These are phyloP conservation scores for Cymbopogon flexuosus DNA, from an alignment of 202 grass and related monocot species.

Conservation along the genomic window DNA sequence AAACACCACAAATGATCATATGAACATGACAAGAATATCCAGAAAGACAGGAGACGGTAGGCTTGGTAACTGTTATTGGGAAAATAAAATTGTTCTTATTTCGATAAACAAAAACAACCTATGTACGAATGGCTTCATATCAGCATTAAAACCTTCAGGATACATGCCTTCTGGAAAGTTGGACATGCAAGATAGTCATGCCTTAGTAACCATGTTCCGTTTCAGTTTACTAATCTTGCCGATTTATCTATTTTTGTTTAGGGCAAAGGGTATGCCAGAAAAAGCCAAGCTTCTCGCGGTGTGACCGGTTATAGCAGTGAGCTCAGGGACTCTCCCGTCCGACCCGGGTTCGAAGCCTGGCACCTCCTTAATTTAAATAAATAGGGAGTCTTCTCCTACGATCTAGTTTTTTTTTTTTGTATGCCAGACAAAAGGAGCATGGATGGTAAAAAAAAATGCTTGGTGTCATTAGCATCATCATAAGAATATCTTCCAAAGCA, in stretches of 20 bases:
- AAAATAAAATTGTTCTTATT: conserved; percentile 9
- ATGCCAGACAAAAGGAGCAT: neutral
- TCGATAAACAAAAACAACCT: neutral
- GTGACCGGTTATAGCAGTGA: too few species aligned
- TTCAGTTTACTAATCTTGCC: neutral
- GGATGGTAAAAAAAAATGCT: neutral
- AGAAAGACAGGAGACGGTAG: neutral
- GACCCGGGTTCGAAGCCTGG: too few species aligned
- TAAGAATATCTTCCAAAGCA: neutral
- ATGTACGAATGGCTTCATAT: neutral
- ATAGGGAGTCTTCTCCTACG: too few species aligned
- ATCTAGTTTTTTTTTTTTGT: too few species aligned
- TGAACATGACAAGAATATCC: neutral
- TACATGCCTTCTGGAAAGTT: neutral
- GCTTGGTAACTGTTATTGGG: conserved; percentile 1
- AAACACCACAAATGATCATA: neutral
- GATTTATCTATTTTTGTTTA: neutral
- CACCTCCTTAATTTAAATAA: too few species aligned
- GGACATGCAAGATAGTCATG: neutral
- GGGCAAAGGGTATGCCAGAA: neutral
- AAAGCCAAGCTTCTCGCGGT: neutral
- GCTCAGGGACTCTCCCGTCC: too few species aligned
- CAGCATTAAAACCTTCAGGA: neutral
- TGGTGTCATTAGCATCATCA: neutral
- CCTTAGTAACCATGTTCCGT: conserved; percentile 5